Conservation (phyloP, 2,329 filamentous ascomycete species). For the Exophiala sp. region DNA sequence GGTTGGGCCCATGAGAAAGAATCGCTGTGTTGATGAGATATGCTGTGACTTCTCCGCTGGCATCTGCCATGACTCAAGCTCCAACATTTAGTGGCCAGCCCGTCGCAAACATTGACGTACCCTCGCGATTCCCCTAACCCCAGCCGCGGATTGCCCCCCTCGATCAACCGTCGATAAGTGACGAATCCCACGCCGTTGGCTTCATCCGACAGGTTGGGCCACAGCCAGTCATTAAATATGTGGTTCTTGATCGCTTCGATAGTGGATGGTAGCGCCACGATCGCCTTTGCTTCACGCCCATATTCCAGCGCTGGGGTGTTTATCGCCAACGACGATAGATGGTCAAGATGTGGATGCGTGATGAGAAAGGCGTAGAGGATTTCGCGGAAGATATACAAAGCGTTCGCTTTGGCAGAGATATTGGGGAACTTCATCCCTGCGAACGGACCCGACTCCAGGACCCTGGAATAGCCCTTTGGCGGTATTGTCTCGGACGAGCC, state of each 20-base stretch:
- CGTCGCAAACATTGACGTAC: conserved; percentile 83
- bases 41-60: conserved; percentile 58
- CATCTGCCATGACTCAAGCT: conserved; percentile 86
- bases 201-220: conserved; percentile 95
- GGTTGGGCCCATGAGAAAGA: conserved; percentile 41
- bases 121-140: conserved; percentile 74
- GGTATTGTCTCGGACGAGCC: conserved; percentile 28
- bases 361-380: conserved; percentile 85
- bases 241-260: conserved; percentile 87
- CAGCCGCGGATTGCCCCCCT: conserved; percentile 78
- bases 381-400: conserved; percentile 68
- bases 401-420: conserved; percentile 66
- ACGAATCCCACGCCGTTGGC: conserved; percentile 89
- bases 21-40: conserved; percentile 55
- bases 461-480: conserved; percentile 27
- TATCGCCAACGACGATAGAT: conserved; percentile 83
- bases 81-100: conserved; percentile 81
- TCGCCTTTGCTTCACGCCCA: conserved; percentile 68
- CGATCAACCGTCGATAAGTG: conserved; percentile 79
- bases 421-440: conserved; percentile 66
- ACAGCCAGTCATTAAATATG: conserved; percentile 96
- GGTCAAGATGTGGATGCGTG: conserved; percentile 95
- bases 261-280: conserved; percentile 82
- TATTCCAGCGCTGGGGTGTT: conserved; percentile 85
- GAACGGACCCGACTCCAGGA: conserved; percentile 63